Evolutionary conservation across 2,329 filamentous ascomycete species (phyloP).

Genomic region (Hawksworthiomyces lignivorus): DNA sequence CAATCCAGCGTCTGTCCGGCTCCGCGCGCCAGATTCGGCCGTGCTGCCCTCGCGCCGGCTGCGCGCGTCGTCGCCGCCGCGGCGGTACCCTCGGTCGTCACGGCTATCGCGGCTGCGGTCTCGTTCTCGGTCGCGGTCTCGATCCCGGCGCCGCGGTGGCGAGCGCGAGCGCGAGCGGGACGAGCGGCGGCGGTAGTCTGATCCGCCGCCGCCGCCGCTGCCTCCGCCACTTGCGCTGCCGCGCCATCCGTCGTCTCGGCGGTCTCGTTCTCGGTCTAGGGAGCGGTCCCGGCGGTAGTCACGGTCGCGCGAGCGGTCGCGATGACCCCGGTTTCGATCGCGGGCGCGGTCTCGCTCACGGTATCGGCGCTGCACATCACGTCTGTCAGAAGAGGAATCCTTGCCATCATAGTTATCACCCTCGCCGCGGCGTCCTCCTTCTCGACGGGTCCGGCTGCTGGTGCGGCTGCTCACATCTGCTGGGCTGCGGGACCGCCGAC

Average conservation of each 20-base stretch:
- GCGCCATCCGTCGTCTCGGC: slow-evolving; percentile 58
- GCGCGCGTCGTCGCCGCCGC: slow-evolving; percentile 53
- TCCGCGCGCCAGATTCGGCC: slow-evolving; percentile 45
- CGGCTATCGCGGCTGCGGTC: slow-evolving; percentile 55
- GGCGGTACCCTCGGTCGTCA: slow-evolving; percentile 50
- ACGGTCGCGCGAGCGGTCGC: slow-evolving; percentile 57
- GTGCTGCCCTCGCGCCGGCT: slow-evolving; percentile 61
- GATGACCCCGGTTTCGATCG: slow-evolving; percentile 44
- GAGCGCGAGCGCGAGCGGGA: slow-evolving; percentile 57
- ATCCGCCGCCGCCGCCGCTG: too few relatives aligned
- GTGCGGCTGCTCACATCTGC: slow-evolving; percentile 44
- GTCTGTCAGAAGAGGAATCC: slow-evolving; percentile 36
- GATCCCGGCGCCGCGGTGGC: slow-evolving; percentile 47
- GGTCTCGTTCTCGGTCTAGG: slow-evolving; percentile 29
- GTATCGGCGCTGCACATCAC: slow-evolving; percentile 44
- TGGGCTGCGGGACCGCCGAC: slow-evolving; percentile 55
- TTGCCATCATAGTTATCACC: not conserved
- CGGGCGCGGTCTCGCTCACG: slow-evolving; percentile 34
- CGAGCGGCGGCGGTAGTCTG: slow-evolving; percentile 49
- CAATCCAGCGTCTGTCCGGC: too few relatives aligned
- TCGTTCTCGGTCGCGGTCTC: too few relatives aligned
- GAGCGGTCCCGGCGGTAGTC: slow-evolving; percentile 46
- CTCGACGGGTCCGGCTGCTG: too few relatives aligned
- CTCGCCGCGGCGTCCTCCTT: too few relatives aligned
- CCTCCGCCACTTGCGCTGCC: too few relatives aligned